Conservation (phyloP, 2,329 filamentous ascomycete genomes). For the Trichoderma lentiforme region DNA sequence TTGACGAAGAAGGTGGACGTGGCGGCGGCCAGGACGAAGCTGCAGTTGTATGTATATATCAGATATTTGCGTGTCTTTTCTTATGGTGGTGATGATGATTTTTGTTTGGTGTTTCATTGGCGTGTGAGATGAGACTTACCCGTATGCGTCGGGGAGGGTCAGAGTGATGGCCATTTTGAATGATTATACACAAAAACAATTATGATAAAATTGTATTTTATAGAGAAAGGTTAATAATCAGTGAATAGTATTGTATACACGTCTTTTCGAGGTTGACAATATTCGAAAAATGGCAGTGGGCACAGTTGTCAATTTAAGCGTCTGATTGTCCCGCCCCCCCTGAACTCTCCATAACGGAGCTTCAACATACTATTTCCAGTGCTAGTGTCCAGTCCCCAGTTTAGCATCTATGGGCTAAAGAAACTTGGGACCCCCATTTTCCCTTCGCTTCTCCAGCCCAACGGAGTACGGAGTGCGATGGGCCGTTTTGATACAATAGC, state of each 20-base stretch:
- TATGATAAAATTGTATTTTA: not conserved
- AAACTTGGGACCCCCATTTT: not conserved
- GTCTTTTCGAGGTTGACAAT: not conserved
- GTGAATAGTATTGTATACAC: not conserved
- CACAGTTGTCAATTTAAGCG: conserved; percentile 13
- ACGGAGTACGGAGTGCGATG: not conserved
- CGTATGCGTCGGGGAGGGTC: conserved; percentile 48
- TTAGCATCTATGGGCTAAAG: not conserved
- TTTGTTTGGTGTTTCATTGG: not conserved
- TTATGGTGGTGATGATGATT: not conserved
- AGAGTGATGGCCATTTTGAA: conserved; percentile 43
- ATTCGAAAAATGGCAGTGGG: not conserved
- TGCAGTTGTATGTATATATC: conserved; percentile 28
- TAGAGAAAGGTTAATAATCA: not conserved
- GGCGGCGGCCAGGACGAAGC: conserved; percentile 60
- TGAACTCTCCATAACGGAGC: not conserved
- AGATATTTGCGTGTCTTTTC: not conserved
- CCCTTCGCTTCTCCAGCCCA: not conserved
- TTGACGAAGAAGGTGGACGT: conserved; percentile 58
- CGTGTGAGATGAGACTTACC: conserved; percentile 38
- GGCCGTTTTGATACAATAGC: not conserved
- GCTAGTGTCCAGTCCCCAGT: not conserved
- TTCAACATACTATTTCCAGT: not conserved
- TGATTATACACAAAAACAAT: not conserved
- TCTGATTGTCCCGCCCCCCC: conserved; percentile 1